Conservation (phyloP, 1,139 yeast species). For the Zygosaccharomyces pseudobailii region DNA sequence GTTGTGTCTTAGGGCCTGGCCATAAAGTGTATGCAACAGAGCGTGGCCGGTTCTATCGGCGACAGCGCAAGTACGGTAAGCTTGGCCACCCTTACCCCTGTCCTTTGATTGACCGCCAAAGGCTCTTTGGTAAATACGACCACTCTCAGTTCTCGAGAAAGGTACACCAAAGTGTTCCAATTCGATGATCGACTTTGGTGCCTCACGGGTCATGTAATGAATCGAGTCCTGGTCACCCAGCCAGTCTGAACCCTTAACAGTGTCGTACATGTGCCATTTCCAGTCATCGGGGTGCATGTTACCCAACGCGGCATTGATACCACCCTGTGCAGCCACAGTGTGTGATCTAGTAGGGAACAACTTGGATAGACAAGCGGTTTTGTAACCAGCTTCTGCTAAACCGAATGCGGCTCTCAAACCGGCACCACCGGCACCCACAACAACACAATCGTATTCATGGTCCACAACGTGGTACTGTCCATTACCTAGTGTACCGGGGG, state of each 20-base stretch:
- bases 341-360: conserved; percentile 98
- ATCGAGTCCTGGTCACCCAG: conserved; percentile 99
- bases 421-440: conserved; percentile 99
- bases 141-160: conserved; percentile 94
- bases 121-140: conserved; percentile 97
- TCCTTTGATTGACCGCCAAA: conserved; percentile 97
- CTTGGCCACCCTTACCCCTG: conserved; percentile 98
- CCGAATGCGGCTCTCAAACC: conserved; percentile 99
- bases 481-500: conserved; percentile 41
- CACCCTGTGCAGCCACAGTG: conserved; percentile 99
- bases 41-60: conserved; percentile 99
- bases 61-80: conserved; percentile 98
- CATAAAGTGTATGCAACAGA: conserved; percentile 88
- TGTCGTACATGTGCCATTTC: conserved; percentile 99
- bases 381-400: conserved; percentile 92
- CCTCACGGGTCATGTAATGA: conserved; percentile 98
- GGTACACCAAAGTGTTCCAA: conserved; percentile 98
- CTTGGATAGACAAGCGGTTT: conserved; percentile 96
- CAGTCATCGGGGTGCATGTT: conserved; percentile 98
- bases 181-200: conserved; percentile 93
- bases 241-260: conserved; percentile 99
- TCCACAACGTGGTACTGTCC: conserved; percentile 88
- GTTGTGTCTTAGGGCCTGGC: conserved; percentile 94
- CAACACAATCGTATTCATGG: conserved; percentile 97
- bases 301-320: conserved; percentile 94